Base-by-base conservation (phyloP, 1,139 yeast species). In the Williopsis jadinii region DNA sequence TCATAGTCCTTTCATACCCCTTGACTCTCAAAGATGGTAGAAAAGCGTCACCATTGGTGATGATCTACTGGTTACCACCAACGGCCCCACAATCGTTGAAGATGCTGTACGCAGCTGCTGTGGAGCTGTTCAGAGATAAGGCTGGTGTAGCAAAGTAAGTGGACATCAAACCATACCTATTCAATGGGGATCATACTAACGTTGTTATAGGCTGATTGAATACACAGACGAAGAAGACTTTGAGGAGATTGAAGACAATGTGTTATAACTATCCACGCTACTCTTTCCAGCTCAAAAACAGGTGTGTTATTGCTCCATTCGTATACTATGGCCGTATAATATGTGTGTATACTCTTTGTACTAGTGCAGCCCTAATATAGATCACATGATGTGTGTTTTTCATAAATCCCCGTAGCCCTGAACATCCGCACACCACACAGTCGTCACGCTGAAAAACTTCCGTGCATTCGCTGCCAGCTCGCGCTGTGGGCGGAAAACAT, bases 51-150 rank as follows among this genome's bases (percentile, higher is more conserved):
- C 96, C 96, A 3, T 72, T 84, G 49, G 87, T 87, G 1, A 64
- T 90, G 59, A 53, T 88, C 26, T 88, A 87, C 61, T 88, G 92
- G 81, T 74, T 85, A 44, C 97, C 97, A 3, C 82, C 81, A 26
- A 85, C 95, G 0, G 73, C 88, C 14, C 82, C 84, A 13, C 92
- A 81, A 58, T 85, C 81, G 42, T 68, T 75, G 57, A 76, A 83
- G 58, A 88, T 88, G 96, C 64, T 85, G 38, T 88, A 85, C 55
- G 97, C 96, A 2, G 95, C 94, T 2, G 95, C 95, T 1, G 75
- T 85, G 27, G 96, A 88, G 56, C 64, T 81, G 52, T 73, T 88
- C 47, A 71, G 92, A 58, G 80, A 75, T 41, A 81, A 81, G 54
- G 85, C 95, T 13, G 90, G 92, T 11, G 90, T 84, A 11, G 67